These are phyloP conservation scores for Aspergillus oerlinghausenensis DNA, from an alignment of 2,329 filamentous ascomycete species.

Conservation along the genomic window DNA sequence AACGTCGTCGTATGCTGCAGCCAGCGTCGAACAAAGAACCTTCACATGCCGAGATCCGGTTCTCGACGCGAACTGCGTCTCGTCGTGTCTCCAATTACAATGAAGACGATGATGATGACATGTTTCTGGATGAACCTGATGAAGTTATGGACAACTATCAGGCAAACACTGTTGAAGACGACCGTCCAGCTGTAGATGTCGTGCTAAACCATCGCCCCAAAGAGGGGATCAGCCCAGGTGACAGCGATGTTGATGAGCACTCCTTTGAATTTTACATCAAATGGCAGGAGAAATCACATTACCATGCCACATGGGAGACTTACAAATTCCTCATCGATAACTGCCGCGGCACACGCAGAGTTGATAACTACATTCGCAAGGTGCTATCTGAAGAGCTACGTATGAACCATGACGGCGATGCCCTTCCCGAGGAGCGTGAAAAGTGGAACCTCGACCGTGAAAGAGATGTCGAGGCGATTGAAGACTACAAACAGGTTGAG, in stretches of 20 bases:
- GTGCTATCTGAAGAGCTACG: constrained; percentile 74
- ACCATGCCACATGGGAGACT: constrained; percentile 93
- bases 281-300: constrained; percentile 93
- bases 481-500: constrained; percentile 89
- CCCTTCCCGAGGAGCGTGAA: constrained; percentile 80
- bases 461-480: constrained; percentile 78
- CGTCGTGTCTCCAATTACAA: constrained; percentile 70
- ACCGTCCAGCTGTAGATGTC: constrained; percentile 80
- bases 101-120: constrained; percentile 58
- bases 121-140: constrained; percentile 55
- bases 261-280: constrained; percentile 93
- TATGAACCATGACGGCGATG: constrained; percentile 67
- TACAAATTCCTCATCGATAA: constrained; percentile 63
- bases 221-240: constrained; percentile 53
- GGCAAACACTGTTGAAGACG: constrained; percentile 64
- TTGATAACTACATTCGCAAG: constrained; percentile 94
- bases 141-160: constrained; percentile 66
- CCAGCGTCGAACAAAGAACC: constrained; percentile 59
- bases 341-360: constrained; percentile 78
- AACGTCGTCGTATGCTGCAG: constrained; percentile 65
- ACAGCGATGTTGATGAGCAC: constrained; percentile 42
- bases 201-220: constrained; percentile 81
- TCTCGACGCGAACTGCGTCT: constrained; percentile 80
- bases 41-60: constrained; percentile 75
- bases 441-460: constrained; percentile 95